Conservation (phyloP, 441 rosid genomes). For the Eutrema salsugineum region DNA sequence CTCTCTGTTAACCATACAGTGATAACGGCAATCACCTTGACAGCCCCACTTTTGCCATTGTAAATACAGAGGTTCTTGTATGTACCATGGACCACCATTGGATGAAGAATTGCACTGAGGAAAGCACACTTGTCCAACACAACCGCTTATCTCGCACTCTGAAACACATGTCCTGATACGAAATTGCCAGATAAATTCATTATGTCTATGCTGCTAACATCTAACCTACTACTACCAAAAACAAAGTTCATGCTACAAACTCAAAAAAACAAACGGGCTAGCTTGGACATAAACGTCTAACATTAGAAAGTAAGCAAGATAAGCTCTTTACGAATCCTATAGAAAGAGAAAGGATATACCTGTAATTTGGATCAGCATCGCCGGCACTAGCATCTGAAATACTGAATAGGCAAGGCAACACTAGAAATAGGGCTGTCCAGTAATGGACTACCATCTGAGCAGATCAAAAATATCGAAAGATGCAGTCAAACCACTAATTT, state of each 20-base stretch:
- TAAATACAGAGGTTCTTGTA: conserved; percentile 75
- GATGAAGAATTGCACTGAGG: conserved; percentile 69
- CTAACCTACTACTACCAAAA: neutral
- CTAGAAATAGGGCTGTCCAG: conserved; percentile 38
- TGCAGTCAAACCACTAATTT: neutral
- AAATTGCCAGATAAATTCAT: conserved; percentile 6
- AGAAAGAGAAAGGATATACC: conserved; percentile 37
- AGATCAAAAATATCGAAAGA: conserved; percentile 5
- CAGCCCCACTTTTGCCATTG: conserved; percentile 84
- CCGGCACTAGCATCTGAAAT: conserved; percentile 75
- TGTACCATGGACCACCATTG: conserved; percentile 70
- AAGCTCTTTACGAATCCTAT: neutral
- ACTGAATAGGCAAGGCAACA: conserved; percentile 48
- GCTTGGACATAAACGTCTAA: neutral
- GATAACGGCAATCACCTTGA: conserved; percentile 77
- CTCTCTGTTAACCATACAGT: conserved; percentile 81
- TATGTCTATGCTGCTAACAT: neutral
- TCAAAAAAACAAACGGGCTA: neutral
- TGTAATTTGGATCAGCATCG: conserved; percentile 77
- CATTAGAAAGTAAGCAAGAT: neutral
- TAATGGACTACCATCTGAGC: conserved; percentile 45
- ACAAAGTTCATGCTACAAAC: neutral
- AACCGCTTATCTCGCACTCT: conserved; percentile 59
- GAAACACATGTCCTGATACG: conserved; percentile 50
- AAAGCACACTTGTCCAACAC: conserved; percentile 68